These are phyloP conservation scores for Candida golubevii DNA, from an alignment of 805 yeast genomes.

Conservation along the genomic window DNA sequence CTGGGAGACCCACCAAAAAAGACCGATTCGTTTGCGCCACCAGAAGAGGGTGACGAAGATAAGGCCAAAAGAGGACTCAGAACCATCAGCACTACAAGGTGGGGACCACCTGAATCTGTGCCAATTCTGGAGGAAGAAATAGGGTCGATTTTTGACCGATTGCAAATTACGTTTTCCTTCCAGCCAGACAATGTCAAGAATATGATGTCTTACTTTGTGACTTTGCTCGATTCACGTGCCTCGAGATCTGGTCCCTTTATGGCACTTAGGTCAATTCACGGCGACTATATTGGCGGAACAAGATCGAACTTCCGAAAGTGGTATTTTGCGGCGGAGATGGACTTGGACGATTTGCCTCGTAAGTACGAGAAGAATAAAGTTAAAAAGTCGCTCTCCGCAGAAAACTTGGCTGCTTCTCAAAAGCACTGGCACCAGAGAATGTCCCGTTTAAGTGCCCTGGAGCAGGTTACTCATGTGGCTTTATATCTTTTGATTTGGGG, in stretches of 20 bases:
- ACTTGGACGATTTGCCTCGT: constrained; percentile 31
- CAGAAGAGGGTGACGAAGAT: constrained; percentile 2
- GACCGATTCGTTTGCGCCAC: not conserved
- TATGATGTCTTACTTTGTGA: constrained; percentile 45
- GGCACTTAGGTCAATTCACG: constrained; percentile 61
- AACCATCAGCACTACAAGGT: constrained; percentile 41
- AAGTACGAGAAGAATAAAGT: constrained; percentile 15
- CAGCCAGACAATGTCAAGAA: constrained; percentile 62
- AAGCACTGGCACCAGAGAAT: constrained; percentile 49
- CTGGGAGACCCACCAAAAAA: constrained; percentile 1
- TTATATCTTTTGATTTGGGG: constrained; percentile 82
- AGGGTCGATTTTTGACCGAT: constrained; percentile 49
- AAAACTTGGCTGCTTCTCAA: constrained; percentile 27
- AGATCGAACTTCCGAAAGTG: constrained; percentile 68
- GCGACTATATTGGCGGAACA: constrained; percentile 71
- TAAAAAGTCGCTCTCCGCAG: constrained; percentile 1
- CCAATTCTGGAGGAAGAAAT: constrained; percentile 54
- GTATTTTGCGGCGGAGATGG: constrained; percentile 74
- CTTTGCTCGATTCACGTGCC: constrained; percentile 30
- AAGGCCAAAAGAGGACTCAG: not conserved
- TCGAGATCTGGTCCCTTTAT: constrained; percentile 54
- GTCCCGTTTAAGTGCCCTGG: constrained; percentile 47
- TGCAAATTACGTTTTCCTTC: constrained; percentile 59
- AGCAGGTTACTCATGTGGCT: constrained; percentile 59
- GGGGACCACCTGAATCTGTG: constrained; percentile 39